Conservation (phyloP, 169 alveolate genomes). For the Plasmodium vivax region DNA sequence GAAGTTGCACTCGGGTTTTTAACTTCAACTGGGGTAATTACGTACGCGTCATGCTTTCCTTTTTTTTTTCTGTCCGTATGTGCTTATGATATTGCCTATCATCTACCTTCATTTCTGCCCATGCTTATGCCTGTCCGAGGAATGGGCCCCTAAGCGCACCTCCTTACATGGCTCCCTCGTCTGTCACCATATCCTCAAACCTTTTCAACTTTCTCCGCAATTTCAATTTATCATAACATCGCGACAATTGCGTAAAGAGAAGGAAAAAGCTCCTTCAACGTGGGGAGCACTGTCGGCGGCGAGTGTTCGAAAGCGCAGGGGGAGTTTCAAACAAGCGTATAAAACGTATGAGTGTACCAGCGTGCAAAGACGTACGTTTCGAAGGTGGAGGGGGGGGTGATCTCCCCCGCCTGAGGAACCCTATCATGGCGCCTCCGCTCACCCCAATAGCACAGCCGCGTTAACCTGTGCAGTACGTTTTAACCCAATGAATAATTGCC, state of each 20-base stretch:
- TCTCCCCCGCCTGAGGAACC: background rate
- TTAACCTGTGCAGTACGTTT: background rate
- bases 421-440: background rate
- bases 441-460: background rate
- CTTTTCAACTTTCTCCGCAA: background rate
- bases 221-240: background rate
- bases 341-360: background rate
- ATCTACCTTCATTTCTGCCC: background rate
- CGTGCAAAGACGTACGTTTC: background rate
- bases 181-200: background rate
- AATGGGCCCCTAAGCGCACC: background rate
- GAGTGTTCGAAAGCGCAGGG: background rate
- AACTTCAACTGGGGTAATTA: background rate
- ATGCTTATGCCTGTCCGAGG: background rate
- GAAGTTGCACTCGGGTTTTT: background rate
- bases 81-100: background rate
- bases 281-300: background rate
- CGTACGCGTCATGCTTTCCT: background rate
- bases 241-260: background rate
- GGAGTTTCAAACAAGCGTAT: background rate
- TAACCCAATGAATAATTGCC: background rate
- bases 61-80: background rate
- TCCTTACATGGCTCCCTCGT: background rate
- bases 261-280: background rate
- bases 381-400: background rate